Conservation (phyloP, 176 grass and related monocot genomes). For the Hordeum marinum region DNA sequence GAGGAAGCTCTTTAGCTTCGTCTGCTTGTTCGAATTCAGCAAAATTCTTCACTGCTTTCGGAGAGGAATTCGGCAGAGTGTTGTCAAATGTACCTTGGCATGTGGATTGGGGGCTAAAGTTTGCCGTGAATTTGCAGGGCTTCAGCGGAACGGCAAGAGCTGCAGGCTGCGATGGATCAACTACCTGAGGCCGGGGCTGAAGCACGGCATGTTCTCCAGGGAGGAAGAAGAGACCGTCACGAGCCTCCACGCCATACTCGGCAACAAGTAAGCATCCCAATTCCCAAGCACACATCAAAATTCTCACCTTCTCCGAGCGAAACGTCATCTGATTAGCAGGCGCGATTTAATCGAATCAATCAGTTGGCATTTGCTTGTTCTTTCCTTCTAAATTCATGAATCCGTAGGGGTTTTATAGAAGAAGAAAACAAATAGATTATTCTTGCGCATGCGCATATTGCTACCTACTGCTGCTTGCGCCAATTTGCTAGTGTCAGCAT, state of each 20-base stretch:
- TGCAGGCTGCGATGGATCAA: constrained; percentile 98
- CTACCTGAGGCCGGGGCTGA: constrained; percentile 91
- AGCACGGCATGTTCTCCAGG: constrained; percentile 67
- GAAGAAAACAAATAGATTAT: not conserved
- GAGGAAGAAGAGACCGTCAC: constrained; percentile 67
- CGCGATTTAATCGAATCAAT: not conserved
- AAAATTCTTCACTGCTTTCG: not conserved
- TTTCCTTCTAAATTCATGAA: too few relatives aligned
- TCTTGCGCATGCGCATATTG: not conserved
- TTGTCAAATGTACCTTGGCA: constrained; percentile 27
- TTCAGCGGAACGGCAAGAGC: constrained; percentile 94
- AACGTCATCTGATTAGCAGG: not conserved
- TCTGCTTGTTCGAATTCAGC: not conserved
- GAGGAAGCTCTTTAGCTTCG: not conserved
- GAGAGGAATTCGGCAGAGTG: not conserved
- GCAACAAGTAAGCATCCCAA: constrained; percentile 99
- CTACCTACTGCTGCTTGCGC: not conserved
- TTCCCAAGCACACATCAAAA: not conserved
- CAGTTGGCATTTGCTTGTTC: not conserved
- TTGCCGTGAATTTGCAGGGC: constrained; percentile 34
- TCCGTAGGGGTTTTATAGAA: too few relatives aligned
- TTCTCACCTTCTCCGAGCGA: not conserved
- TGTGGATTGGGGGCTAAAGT: not conserved
- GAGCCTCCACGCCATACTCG: constrained; percentile 61
- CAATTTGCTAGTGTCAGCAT: constrained; percentile 18